Evolutionary conservation across 2,329 filamentous ascomycete species (phyloP), one percentile per base, ranked within the genome.

Genomic region (Whalleya microplaca): DNA sequence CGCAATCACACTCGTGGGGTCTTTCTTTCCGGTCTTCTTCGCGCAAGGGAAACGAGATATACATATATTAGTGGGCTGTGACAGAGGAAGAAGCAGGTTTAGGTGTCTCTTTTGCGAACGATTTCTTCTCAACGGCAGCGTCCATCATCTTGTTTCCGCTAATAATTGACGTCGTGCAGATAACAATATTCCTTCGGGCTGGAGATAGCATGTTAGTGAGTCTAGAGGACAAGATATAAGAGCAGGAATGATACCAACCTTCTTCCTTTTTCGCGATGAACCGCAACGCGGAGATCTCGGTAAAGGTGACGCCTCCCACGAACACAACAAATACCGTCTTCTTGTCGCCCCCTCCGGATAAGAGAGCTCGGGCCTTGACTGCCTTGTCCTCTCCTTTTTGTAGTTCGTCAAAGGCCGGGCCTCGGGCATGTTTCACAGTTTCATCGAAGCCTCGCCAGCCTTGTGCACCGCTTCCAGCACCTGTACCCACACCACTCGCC

Each of bases 251-350:
- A 21, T 20, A 68, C 78, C 64, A 70, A 86, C 85, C 83, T 80
- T 90, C 84, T 85, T 95, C 88, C 73, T 94, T 88, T 70, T 87
- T 87, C 9, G 90, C 91, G 64, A 99, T 89, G 71, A 96, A 98
- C 52, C 96, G 84, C 70, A 99, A 72, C 19, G 96, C 95, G 41
- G 96, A 92, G 71, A 99, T 94, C 75, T 99, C 95, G 0, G 95
- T 94, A 70, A 96, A 96, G 0, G 92, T 97, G 53, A 99, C 90
- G 1, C 95, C 96, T n/a, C 95, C 95, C 18, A 99, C 78, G 75
- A 98, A 98, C 65, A 98, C 96, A n/a, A 99, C 88, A 69, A 97
- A 91, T 0, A 96, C 89, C 0, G 90, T 94, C 78, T 96, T 96
- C 72, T 87, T 87, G 48, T 85, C 85, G 16, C 84, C 84, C 47